Base-by-base conservation (phyloP, 768 basidiomycete genomes). In the Termitomyces sp. region DNA sequence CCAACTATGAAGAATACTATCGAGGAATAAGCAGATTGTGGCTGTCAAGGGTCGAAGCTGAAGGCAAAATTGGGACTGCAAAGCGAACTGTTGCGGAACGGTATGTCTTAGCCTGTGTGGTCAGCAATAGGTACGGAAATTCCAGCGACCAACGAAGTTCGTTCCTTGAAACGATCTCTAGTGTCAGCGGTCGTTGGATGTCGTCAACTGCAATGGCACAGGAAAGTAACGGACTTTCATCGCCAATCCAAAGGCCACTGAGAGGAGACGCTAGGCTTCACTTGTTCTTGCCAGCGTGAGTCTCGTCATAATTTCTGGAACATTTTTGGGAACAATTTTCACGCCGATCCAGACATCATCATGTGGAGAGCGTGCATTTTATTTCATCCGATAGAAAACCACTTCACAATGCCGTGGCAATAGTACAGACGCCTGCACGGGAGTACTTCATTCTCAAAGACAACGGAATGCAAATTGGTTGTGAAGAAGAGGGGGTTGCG, bases 291-390 rank as follows among this genome's bases (percentile, higher is more conserved):
- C 85, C 89, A 4, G 75, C 75, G 88, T 88, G 64, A 51, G 81
- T 67, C n/a, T 55, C 28, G 3, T 5, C 32, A 15, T 50, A 26
- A 10, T n/a, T 11, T 17, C 15, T 0, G 3, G 5, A 17, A 21
- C 17, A 10, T 41, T 46, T 37, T n/a, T 5, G 32, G 7, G 41
- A 11, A n/a, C 38, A 21, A 9, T n/a, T 19, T 45, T 19, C 6
- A 11, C 28, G 19, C 9, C 42, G 26, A 50, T 34, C n/a, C 14
- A 91, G 88, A 37, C 85, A 87, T 53, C 88, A 90, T 65, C 81
- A 87, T 62, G 75, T 91, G 15, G 89, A 92, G 65, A 87, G 88
- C 63, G 68, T 89, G 4, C 86, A 90, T 66, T 83, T 90, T 61
- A 74, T 74, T 4, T 71, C 78, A 0, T 51, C 73, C 0, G 62